Evolutionary conservation across 306 rosid genomes (phyloP).

Genomic region (Sophora flavescens): DNA sequence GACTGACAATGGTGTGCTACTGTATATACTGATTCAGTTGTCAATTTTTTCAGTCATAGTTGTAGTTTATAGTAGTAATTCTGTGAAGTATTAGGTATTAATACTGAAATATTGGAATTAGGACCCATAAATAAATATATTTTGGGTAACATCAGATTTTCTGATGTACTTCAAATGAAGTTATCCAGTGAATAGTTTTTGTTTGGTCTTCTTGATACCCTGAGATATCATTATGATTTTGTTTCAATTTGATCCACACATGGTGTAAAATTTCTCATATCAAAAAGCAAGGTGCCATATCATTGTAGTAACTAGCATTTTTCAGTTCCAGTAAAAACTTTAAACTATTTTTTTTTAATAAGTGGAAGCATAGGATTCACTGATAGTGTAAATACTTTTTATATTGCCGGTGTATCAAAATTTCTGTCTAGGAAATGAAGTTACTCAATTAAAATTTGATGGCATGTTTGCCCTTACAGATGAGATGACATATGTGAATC

Average conservation of each 20-base stretch:
- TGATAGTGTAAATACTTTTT: constrained; percentile 9
- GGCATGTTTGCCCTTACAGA: constrained; percentile 54
- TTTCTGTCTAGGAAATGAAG: constrained; percentile 28
- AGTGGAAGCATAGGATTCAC: not conserved
- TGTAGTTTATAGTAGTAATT: constrained; percentile 21
- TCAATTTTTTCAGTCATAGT: constrained; percentile 26
- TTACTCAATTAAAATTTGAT: constrained; percentile 10
- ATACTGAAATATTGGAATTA: constrained; percentile 6
- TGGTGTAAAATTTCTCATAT: not conserved
- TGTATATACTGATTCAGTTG: constrained; percentile 10
- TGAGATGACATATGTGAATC: constrained; percentile 97
- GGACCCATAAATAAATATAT: constrained; percentile 25
- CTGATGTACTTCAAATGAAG: constrained; percentile 21
- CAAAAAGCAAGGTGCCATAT: constrained; percentile 9
- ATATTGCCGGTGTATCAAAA: not conserved
- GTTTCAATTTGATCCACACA: constrained; percentile 21
- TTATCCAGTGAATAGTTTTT: constrained; percentile 18
- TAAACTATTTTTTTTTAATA: not conserved
- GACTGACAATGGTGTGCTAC: constrained; percentile 80
- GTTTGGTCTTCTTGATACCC: not conserved
- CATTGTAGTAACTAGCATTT: not conserved
- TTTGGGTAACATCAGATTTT: not conserved
- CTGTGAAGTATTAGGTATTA: constrained; percentile 14
- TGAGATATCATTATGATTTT: constrained; percentile 5
- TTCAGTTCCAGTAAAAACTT: constrained; percentile 13